Conservation (phyloP, 164 flowering plant species). For the Stephania cephalantha region DNA sequence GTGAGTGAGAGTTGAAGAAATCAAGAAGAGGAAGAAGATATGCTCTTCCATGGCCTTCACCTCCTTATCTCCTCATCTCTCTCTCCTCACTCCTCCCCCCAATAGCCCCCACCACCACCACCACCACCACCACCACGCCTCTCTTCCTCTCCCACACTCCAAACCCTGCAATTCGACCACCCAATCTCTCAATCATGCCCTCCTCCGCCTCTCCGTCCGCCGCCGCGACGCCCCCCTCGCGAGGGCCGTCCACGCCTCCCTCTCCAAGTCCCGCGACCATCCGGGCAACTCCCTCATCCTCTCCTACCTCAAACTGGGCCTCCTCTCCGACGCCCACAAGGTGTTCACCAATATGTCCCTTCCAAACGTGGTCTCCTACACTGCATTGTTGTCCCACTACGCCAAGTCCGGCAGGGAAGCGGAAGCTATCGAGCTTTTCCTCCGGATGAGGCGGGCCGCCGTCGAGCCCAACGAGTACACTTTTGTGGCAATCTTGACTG, state of each 20-base stretch:
- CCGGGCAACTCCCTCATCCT: constrained; percentile 41
- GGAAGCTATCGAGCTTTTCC: constrained; percentile 50
- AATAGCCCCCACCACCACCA: constrained; percentile 9
- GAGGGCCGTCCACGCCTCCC: constrained; percentile 46
- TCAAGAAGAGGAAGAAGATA: too few relatives aligned
- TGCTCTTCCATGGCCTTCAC: constrained; percentile 20
- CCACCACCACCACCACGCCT: neutral
- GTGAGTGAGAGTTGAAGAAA: too few relatives aligned
- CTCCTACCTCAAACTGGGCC: constrained; percentile 50
- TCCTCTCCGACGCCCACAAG: constrained; percentile 30
- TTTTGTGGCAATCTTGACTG: constrained; percentile 70
- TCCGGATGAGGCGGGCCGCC: constrained; percentile 53
- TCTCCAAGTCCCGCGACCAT: constrained; percentile 31
- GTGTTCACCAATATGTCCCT: constrained; percentile 31
- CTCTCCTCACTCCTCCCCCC: neutral
- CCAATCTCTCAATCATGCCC: constrained; percentile 3
- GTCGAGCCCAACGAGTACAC: constrained; percentile 66
- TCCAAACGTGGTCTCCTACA: constrained; percentile 62
- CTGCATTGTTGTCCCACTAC: constrained; percentile 52
- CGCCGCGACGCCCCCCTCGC: constrained; percentile 34
- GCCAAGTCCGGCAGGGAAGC: constrained; percentile 43
- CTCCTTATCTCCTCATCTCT: constrained; percentile 6
- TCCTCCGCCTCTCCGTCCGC: constrained; percentile 45
- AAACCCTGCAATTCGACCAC: neutral
- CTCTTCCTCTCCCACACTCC: neutral